These are phyloP conservation scores for Nigrospora sphaerica DNA, from an alignment of 2,329 filamentous ascomycete species.

Conservation along the genomic window DNA sequence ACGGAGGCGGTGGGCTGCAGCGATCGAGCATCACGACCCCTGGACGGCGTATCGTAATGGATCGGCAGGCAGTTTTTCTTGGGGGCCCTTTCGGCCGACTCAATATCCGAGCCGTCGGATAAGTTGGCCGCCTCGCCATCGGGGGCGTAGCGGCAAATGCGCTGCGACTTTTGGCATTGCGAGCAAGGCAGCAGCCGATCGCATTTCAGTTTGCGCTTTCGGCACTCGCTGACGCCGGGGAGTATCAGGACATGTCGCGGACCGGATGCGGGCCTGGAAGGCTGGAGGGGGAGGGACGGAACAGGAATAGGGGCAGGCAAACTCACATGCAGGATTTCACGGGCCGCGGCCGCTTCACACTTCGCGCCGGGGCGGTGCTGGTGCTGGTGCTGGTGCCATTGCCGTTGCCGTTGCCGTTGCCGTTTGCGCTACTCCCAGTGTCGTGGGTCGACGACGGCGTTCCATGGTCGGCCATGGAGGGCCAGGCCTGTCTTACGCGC, in stretches of 20 bases:
- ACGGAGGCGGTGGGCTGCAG: constrained; percentile 15
- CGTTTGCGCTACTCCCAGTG: constrained; percentile 1
- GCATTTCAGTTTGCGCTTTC: constrained; percentile 50
- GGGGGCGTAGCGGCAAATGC: constrained; percentile 44
- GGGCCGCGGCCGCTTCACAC: constrained; percentile 45
- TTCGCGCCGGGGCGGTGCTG: constrained; percentile 21
- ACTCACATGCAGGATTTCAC: constrained; percentile 44
- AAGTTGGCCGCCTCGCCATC: constrained; percentile 38
- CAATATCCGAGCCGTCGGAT: constrained; percentile 41
- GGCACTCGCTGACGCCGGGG: constrained; percentile 30
- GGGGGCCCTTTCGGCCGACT: constrained; percentile 13
- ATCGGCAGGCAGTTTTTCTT: constrained; percentile 13
- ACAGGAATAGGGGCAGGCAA: background rate
- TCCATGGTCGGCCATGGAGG: constrained; percentile 5
- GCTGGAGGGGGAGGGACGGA: no score
- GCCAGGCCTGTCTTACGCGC: no score
- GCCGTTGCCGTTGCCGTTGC: no score
- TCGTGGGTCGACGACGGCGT: constrained; percentile 6
- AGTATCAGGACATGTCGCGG: background rate
- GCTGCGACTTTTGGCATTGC: constrained; percentile 51
- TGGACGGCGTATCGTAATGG: constrained; percentile 7
- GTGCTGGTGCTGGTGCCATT: background rate
- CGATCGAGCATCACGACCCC: constrained; percentile 22
- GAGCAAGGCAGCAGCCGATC: constrained; percentile 49
- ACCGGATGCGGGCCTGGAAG: no score